Base-by-base conservation (phyloP, 208 protist species). In the Dictyostelium gargantuum region DNA sequence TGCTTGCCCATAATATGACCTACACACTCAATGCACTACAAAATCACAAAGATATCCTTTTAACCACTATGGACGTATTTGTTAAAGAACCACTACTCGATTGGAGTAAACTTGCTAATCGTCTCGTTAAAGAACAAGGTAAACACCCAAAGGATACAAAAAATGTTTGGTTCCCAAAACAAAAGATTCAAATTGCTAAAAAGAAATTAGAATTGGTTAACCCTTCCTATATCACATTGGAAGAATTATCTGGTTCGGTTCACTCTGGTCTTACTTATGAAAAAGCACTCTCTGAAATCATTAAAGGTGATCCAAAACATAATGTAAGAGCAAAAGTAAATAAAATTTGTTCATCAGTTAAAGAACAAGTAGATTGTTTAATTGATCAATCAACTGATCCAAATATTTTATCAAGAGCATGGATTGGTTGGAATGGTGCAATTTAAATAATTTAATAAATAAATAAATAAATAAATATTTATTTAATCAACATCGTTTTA, bases 41-140 rank as follows among this genome's bases (percentile, higher is more conserved):
- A 17, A 61, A 80, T 23, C 79, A 97, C 63, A 95, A 94, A 86
- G 93, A 96, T 29, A 70, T 96, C 8, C 63, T 99, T 11, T 94
- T 98, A 56, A 94, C 94, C 56, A 94, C 97, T 23, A 96, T 98
- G 95, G 95, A 97, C 44, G 96, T 98, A 15, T 99, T 99, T 92
- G 91, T 98, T 35, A 95, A 96, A 80, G 98, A 98, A 85, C 98
- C 98, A n/a, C 75, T 98, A 2, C 70, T 96, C 13, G 96, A 98
- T 74, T 96, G 95, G 95, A 72, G 92, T 56, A 96, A 95, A 68
- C 35, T 94, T 9, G 93, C 94, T 0, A 86, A 68, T 17, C 58
- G 86, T 56, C 42, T 95, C 0, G 92, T 82, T 26, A 75, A 91
- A 46, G 94, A 93, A 50, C 85, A 94, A 93, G 91, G 80, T 35